Percentiles rank a stretch among this genome's conserved stretches.
phyloP scores from a whole-genome alignment of 2,329 filamentous ascomycete genomes.

The Teratosphaeria nubilosa region DNA sequence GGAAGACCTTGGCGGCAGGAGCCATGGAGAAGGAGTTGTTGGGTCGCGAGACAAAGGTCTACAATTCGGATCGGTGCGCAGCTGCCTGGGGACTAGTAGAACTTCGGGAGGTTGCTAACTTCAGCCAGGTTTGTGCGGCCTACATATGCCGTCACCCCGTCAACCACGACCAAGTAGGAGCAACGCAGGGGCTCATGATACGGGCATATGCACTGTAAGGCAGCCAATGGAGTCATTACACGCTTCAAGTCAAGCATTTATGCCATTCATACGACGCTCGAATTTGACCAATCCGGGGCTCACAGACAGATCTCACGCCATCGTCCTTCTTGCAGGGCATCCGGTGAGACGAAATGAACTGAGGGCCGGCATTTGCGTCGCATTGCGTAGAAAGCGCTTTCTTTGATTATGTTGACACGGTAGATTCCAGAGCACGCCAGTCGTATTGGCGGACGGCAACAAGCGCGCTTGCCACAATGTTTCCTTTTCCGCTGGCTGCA shows the following conservation, averaged over 20 bases:
- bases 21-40: conserved; percentile 82
- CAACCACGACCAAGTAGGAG: conserved; percentile 46
- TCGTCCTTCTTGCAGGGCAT: not conserved
- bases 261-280: not conserved
- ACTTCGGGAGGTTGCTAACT: conserved; percentile 4
- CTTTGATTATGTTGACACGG: not conserved
- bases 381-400: not conserved
- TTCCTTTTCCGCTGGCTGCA: not conserved
- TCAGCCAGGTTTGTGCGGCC: conserved; percentile 63
- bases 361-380: not conserved
- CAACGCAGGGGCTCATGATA: not conserved
- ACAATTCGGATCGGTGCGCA: conserved; percentile 76
- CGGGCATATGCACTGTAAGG: not conserved
- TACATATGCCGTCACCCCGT: conserved; percentile 64
- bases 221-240: not conserved
- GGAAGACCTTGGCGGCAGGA: conserved; percentile 76
- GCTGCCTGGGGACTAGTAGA: not conserved
- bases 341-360: not conserved
- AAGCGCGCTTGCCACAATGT: not conserved
- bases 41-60: conserved; percentile 73
- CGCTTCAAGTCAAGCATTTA: not conserved
- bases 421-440: not conserved
- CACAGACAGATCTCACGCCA: not conserved
- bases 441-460: not conserved
- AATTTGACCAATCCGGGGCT: not conserved